Evolutionary conservation across 129 eudicot species (phyloP).

Genomic region (Flaveria robusta): DNA sequence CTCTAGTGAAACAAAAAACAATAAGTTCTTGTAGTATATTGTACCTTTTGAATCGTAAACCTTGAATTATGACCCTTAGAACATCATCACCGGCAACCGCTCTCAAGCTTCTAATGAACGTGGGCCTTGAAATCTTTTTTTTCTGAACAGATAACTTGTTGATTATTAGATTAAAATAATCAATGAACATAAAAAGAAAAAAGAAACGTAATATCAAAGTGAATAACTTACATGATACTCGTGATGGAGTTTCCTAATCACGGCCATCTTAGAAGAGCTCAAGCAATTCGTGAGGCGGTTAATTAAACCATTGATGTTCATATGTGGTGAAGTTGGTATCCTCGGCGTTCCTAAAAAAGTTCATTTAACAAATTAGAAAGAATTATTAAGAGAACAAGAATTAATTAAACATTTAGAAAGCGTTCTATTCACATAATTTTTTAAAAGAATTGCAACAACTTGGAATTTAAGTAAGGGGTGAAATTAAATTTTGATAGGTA

Average conservation of each 20-base stretch:
- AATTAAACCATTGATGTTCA: slow-evolving; percentile 30
- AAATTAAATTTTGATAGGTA: too few species aligned
- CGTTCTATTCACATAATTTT: too few species aligned
- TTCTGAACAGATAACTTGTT: not conserved
- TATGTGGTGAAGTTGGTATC: slow-evolving; percentile 30
- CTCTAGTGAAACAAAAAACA: not conserved
- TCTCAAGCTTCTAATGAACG: slow-evolving; percentile 28
- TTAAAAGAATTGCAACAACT: too few species aligned
- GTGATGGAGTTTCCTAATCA: slow-evolving; percentile 29
- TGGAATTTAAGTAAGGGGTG: too few species aligned
- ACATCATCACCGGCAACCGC: slow-evolving; percentile 32
- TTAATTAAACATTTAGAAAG: too few species aligned
- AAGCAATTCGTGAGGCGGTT: slow-evolving; percentile 28
- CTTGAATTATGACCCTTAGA: slow-evolving; percentile 26
- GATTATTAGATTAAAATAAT: not conserved
- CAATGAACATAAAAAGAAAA: not conserved
- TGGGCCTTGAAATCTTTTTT: slow-evolving; percentile 19
- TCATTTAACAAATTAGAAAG: not conserved
- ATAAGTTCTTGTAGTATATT: not conserved
- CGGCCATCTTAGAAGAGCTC: slow-evolving; percentile 33
- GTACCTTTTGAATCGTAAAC: slow-evolving; percentile 10
- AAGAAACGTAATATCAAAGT: not conserved
- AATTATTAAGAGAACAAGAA: too few species aligned
- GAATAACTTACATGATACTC: slow-evolving; percentile 31
- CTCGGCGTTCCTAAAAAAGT: slow-evolving; percentile 12